Evolutionary conservation across 768 basidiomycete species (phyloP).

Genomic region (Scleroderma bovista): DNA sequence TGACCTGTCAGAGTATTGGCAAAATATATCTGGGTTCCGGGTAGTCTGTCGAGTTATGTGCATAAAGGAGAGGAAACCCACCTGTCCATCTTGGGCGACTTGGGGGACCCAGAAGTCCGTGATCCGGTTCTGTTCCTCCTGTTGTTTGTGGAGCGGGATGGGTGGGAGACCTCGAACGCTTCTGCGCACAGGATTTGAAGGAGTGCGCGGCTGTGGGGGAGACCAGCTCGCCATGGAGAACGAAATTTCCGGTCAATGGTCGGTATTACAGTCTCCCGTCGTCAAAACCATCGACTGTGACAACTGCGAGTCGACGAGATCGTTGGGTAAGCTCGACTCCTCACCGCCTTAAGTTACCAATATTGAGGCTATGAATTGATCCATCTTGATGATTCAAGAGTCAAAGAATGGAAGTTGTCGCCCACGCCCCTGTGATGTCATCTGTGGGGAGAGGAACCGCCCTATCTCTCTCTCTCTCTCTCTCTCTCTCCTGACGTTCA

Average conservation of each 20-base stretch:
- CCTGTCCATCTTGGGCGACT: constrained; percentile 76
- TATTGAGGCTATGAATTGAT: not conserved
- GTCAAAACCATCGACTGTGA: not conserved
- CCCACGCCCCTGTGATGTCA: constrained; percentile 3
- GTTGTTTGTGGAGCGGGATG: constrained; percentile 12
- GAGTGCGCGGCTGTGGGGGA: constrained; percentile 4
- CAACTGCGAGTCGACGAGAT: not conserved
- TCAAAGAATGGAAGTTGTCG: not conserved
- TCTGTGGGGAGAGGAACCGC: not conserved
- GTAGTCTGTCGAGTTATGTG: not conserved
- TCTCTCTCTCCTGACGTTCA: constrained; percentile 1
- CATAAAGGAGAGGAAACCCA: constrained; percentile 28
- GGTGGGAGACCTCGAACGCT: constrained; percentile 28
- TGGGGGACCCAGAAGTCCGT: constrained; percentile 91
- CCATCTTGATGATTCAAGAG: not conserved
- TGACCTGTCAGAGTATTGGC: constrained; percentile 82
- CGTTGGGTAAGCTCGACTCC: not conserved
- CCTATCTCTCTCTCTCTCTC: constrained; percentile 9
- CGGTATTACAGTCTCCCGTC: not conserved
- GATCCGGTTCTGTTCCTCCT: constrained; percentile 19
- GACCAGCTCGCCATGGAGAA: constrained; percentile 13
- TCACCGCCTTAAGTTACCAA: not conserved
- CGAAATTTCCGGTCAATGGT: not conserved
- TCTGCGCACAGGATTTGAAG: constrained; percentile 4
- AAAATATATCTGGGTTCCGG: constrained; percentile 72